Conservation (phyloP, 805 yeast species). For the Cyberlindnera mrakii region DNA sequence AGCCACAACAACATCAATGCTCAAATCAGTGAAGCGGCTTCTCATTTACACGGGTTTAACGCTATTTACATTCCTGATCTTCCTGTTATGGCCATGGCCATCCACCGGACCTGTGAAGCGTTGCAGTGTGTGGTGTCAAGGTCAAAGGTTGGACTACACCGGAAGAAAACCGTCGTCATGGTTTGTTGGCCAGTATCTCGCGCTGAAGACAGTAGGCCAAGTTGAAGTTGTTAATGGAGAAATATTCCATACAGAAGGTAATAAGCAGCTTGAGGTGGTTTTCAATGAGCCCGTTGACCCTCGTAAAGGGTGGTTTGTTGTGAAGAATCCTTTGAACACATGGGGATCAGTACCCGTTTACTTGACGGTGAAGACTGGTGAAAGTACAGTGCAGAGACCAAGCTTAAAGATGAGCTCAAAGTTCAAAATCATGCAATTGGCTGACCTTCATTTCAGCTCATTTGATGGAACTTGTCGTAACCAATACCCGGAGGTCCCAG, state of each 20-base stretch:
- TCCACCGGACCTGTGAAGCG: too few species aligned
- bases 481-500: constrained; percentile 48
- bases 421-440: constrained; percentile 80
- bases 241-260: constrained; percentile 42
- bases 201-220: constrained; percentile 6
- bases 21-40: neutral
- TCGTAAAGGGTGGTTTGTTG: constrained; percentile 57
- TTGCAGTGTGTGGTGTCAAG: neutral
- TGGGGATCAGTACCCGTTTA: constrained; percentile 15
- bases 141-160: constrained; percentile 4
- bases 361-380: constrained; percentile 14
- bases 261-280: constrained; percentile 49
- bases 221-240: constrained; percentile 5
- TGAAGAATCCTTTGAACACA: constrained; percentile 4
- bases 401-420: constrained; percentile 41
- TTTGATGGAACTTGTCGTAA: constrained; percentile 78
- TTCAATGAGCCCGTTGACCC: constrained; percentile 76
- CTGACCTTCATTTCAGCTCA: constrained; percentile 88
- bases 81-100: too few species aligned
- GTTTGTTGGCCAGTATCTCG: constrained; percentile 10
- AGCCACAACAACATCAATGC: neutral
- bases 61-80: too few species aligned
- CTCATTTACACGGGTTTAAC: neutral
- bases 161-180: constrained; percentile 7
- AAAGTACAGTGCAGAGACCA: constrained; percentile 4